A percentile compares a stretch with the other conserved stretches of the same genome.
phyloP scores from a whole-genome alignment of 1,284 basidiomycete genomes.

The Entoloma clypeatum region DNA sequence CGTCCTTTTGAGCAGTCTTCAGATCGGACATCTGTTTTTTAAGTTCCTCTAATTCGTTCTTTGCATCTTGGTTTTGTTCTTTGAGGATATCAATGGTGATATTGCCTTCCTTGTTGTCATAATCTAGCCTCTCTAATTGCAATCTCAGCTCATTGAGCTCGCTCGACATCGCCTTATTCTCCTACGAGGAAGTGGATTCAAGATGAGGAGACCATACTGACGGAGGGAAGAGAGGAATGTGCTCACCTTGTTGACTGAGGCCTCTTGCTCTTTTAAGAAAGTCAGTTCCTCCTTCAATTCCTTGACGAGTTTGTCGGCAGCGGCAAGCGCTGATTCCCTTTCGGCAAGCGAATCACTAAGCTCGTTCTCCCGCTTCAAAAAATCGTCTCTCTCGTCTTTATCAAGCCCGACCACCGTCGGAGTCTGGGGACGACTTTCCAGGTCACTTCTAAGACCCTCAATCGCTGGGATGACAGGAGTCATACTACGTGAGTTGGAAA shows the following conservation, averaged over 20 bases:
- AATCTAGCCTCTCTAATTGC: slow-evolving; percentile 88
- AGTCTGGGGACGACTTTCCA: slow-evolving; percentile 81
- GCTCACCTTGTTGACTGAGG: slow-evolving; percentile 65
- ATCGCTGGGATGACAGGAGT: slow-evolving; percentile 80
- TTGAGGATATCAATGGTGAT: slow-evolving; percentile 97
- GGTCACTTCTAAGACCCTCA: slow-evolving; percentile 68
- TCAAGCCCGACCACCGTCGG: slow-evolving; percentile 84
- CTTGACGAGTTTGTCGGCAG: slow-evolving; percentile 76
- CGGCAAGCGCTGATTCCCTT: slow-evolving; percentile 75
- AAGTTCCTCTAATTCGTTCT: slow-evolving; percentile 88
- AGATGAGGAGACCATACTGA: neutral
- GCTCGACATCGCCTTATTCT: slow-evolving; percentile 88
- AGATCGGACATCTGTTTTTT: slow-evolving; percentile 78
- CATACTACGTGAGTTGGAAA: slow-evolving; percentile 61
- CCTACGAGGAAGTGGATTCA: slow-evolving; percentile 43
- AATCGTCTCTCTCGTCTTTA: slow-evolving; percentile 97
- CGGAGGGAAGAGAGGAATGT: slow-evolving; percentile 2
- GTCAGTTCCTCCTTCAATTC: slow-evolving; percentile 83
- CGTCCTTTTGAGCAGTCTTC: slow-evolving; percentile 80
- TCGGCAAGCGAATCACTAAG: slow-evolving; percentile 91
- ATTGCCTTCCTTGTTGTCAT: slow-evolving; percentile 92
- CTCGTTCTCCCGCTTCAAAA: slow-evolving; percentile 95
- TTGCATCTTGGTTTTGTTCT: slow-evolving; percentile 90
- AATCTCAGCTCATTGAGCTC: slow-evolving; percentile 91
- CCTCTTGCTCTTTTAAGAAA: slow-evolving; percentile 92